Percentiles rank a stretch among this genome's conserved stretches.
These are phyloP conservation scores for Coccomyxa sp. DNA, from an alignment of 139 green algal genomes.

Conservation along the genomic window DNA sequence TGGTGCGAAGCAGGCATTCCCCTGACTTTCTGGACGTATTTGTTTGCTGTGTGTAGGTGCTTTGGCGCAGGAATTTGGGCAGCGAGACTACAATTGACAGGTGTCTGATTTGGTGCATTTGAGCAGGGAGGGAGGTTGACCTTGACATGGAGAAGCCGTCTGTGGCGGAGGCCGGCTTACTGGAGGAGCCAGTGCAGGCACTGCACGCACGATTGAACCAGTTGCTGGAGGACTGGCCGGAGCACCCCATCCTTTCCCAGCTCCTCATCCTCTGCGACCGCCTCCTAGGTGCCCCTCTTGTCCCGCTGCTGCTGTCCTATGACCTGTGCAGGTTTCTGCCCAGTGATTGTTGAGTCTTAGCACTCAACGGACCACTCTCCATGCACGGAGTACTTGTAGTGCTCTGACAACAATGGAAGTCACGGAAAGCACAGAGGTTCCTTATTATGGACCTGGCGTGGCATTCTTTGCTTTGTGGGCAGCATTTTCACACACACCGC, in stretches of 20 bases:
- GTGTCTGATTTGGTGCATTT: background rate
- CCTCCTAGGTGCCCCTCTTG: constrained; percentile 45
- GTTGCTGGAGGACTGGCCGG: constrained; percentile 90
- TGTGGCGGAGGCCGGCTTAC: constrained; percentile 69
- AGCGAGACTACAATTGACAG: too few relatives aligned
- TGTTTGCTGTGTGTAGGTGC: too few relatives aligned
- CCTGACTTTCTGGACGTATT: too few relatives aligned
- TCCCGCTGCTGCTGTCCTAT: too few relatives aligned
- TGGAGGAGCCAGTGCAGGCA: constrained; percentile 58
- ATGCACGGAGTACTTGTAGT: background rate
- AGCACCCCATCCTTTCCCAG: constrained; percentile 85
- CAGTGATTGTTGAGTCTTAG: too few relatives aligned
- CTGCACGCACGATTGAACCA: constrained; percentile 49
- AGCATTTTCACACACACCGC: too few relatives aligned
- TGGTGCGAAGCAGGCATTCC: too few relatives aligned
- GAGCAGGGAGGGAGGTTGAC: background rate
- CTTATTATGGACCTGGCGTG: too few relatives aligned
- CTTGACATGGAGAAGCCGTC: constrained; percentile 60
- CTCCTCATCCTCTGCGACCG: constrained; percentile 74
- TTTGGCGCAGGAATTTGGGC: too few relatives aligned
- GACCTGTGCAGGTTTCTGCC: background rate
- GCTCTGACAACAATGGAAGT: background rate
- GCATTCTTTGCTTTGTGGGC: too few relatives aligned
- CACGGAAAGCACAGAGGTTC: too few relatives aligned
- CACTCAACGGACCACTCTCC: background rate